A percentile compares a stretch with the other conserved stretches of the same genome.
Conservation (phyloP, 169 alveolate genomes). For the Plasmodium billcollinsi region DNA sequence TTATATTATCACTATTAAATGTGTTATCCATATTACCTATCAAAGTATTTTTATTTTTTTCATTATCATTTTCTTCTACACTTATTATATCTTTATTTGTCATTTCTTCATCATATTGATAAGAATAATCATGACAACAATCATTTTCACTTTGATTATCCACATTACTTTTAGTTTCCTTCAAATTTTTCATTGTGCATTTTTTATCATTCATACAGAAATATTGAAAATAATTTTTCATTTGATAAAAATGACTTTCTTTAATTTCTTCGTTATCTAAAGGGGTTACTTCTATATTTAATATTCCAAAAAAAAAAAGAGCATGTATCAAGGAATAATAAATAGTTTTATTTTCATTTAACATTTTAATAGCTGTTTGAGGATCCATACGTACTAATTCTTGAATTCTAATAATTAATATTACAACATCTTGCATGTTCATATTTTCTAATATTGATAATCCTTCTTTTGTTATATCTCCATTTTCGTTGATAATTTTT, state of each 20-base stretch:
- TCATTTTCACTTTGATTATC: neutral
- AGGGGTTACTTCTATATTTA: slow-evolving; percentile 15
- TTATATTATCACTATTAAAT: neutral
- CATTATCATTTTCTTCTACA: neutral
- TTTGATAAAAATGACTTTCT: slow-evolving; percentile 4
- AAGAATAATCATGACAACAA: neutral
- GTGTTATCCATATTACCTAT: neutral
- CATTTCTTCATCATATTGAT: neutral
- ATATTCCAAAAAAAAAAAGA: slow-evolving; percentile 64
- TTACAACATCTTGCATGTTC: slow-evolving; percentile 58
- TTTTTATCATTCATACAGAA: slow-evolving; percentile 7
- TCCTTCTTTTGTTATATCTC: slow-evolving; percentile 51
- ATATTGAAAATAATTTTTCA: slow-evolving; percentile 49
- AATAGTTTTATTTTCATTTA: slow-evolving; percentile 30
- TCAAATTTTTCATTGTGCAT: neutral
- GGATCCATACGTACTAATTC: slow-evolving; percentile 45
- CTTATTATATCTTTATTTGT: neutral
- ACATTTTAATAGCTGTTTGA: slow-evolving; percentile 41
- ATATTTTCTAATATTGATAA: slow-evolving; percentile 23
- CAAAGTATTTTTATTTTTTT: neutral
- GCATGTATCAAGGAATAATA: slow-evolving; percentile 59
- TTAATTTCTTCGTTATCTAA: slow-evolving; percentile 39
- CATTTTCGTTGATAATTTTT: slow-evolving; percentile 47
- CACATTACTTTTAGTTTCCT: neutral
- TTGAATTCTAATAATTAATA: slow-evolving; percentile 30